Evolutionary conservation across 1,139 yeast species (phyloP), one percentile per base, ranked within the genome.

Genomic region (Torulaspora pretoriensis): DNA sequence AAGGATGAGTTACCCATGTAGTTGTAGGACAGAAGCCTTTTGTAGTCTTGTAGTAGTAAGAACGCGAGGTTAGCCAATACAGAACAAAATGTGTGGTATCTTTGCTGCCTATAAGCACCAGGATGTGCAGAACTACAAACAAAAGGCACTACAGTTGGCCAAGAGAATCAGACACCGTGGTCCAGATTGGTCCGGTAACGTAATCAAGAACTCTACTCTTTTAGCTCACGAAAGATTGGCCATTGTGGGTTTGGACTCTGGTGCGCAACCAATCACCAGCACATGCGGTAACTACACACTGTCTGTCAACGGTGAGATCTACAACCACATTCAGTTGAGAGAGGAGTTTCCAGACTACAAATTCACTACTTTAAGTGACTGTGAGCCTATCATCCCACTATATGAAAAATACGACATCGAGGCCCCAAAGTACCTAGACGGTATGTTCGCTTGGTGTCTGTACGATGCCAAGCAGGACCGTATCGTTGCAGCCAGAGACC

Each of bases 151-250:
- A 54, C 94, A 87, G 67, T 77, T 87, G 65, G 78, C 97, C 54
- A 90, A 89, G 71, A 78, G 89, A 69, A 83, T 90, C 67, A 84
- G 98, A 73, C 98, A 92, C 71, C 84, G 98, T 71, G 98, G 98
- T 60, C 98, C 98, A 56, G 98, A 92, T 72, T 92, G 98, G 98
- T 80, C 90, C 38, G 98, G 98, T 63, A 89, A 88, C 80, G 68
- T 78, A 54, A 73, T 78, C 55, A 80, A 81, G 63, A 87, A 88
- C 79, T 69, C 74, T 55, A 87, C 97, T 44, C 82, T 84, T 53
- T 71, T 92, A 59, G 81, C 86, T 59, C 98, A 92, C 67, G 97
- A 92, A 73, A 85, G 98, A 73, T 77, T 92, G 65, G 95, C 97
- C 57, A 90, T 92, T 64, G 95, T 87, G 52, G 97, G 97, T 57